Evolutionary conservation across 768 basidiomycete genomes (phyloP), one percentile per base, ranked within the genome.

Genomic region (Pulveroboletus sp.): DNA sequence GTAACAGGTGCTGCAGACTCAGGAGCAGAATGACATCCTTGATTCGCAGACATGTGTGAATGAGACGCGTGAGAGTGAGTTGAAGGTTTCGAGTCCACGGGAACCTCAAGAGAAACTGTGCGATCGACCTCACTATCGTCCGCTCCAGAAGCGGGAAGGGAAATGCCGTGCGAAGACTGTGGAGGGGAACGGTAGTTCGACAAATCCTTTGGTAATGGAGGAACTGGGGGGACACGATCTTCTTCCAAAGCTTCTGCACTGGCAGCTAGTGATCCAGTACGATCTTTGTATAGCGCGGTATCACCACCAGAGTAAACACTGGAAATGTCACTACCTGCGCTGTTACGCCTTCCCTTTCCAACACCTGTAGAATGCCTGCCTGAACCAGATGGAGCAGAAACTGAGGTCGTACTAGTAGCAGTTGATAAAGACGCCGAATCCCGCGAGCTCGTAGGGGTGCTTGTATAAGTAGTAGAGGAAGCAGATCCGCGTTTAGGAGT

Each of bases 201-300:
- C 47, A 93, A 68, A 60, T 93, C 90, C 71, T 96, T 94, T 38
- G 93, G 93, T 26, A 96, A 72, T 33, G 93, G 93, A 32, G 93
- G 93, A 4, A 95, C 92, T 26, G 93, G 93, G 15, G 93, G 93
- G n/a, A 96, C 93, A 49, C 72, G 61, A 51, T 72, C 71, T 57
- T 81, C 81, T 50, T 89, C 86, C 38, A 71, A 66, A 38, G 69
- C 68, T 54, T 92, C 88, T 43, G 75, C 78, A 56, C 76, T 79
- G 44, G 71, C 70, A 40, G 78, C 80, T 48, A 84, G 73, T 21
- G 75, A 80, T 45, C 81, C 80, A 39, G 76, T 80, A 40, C 87
- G 83, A 60, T 90, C 89, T 55, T 83, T 86, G 54, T 82, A 70
- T 44, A 75, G 74, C 26, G 73, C 70, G 4, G 75, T 79, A 60